Percentiles rank a stretch among this genome's conserved stretches.
Conservation (phyloP, 495 filamentous ascomycete genomes). For the Penicillium odoratum region DNA sequence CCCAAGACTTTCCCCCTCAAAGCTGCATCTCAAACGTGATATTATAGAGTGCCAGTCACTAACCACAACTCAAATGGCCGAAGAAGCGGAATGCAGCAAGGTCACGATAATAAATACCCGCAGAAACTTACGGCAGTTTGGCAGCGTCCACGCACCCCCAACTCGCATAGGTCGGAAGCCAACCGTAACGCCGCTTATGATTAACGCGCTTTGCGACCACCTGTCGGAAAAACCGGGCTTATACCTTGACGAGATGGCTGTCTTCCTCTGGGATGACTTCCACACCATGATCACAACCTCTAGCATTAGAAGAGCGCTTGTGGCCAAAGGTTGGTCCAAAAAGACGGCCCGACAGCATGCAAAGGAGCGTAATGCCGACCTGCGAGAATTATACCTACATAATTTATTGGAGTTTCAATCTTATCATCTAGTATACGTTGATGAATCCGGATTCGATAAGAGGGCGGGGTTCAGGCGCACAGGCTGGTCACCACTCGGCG, state of each 20-base stretch:
- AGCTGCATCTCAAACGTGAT: too few relatives aligned
- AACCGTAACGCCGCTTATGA: slow-evolving; percentile 23
- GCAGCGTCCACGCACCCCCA: slow-evolving; percentile 4
- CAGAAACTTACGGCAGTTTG: slow-evolving; percentile 1
- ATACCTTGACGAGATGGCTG: slow-evolving; percentile 22
- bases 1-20: too few relatives aligned
- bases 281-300: slow-evolving; percentile 7
- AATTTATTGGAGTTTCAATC: not conserved
- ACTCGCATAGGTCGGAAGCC: slow-evolving; percentile 5
- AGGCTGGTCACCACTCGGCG: too few relatives aligned
- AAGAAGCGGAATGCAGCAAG: too few relatives aligned
- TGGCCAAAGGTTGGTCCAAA: slow-evolving; percentile 11
- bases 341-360: slow-evolving; percentile 19
- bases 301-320: slow-evolving; percentile 14
- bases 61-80: too few relatives aligned
- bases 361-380: slow-evolving; percentile 3
- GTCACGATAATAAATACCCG: too few relatives aligned
- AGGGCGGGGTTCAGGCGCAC: too few relatives aligned
- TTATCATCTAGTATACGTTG: too few relatives aligned
- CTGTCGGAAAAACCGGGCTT: slow-evolving; percentile 19
- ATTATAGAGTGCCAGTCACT: too few relatives aligned
- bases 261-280: slow-evolving; percentile 23
- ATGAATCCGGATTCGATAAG: too few relatives aligned
- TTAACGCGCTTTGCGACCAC: slow-evolving; percentile 19
- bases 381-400: not conserved